These are phyloP conservation scores for Takakia lepidozioides DNA, from an alignment of 225 moss, liverwort and hornwort species.

Conservation along the genomic window DNA sequence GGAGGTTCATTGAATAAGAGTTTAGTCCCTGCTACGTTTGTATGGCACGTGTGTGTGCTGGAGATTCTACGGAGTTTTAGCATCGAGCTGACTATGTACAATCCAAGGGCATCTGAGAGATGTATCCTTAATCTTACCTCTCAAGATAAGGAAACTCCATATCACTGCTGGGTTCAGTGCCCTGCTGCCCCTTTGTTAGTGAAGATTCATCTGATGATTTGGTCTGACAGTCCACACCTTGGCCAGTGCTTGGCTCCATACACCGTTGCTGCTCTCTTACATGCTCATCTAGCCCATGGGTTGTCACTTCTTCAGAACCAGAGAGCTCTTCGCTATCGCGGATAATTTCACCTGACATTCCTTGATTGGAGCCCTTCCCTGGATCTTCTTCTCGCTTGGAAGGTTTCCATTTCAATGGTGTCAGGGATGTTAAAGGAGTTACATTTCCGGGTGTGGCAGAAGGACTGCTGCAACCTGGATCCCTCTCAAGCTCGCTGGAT, in stretches of 20 bases:
- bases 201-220: conserved; percentile 18
- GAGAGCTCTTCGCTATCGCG: conserved; percentile 9
- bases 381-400: conserved; percentile 32
- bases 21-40: too few relatives aligned
- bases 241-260: conserved; percentile 4
- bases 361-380: conserved; percentile 25
- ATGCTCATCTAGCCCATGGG: conserved; percentile 12
- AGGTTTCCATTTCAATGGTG: conserved; percentile 46
- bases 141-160: conserved; percentile 11
- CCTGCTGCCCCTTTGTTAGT: conserved; percentile 11
- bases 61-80: too few relatives aligned
- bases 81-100: too few relatives aligned
- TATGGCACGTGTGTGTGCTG: too few relatives aligned
- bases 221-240: conserved; percentile 10
- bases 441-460: conserved; percentile 37
- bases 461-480: conserved; percentile 23
- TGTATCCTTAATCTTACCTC: too few relatives aligned
- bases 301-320: conserved; percentile 9
- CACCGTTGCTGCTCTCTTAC: conserved; percentile 16
- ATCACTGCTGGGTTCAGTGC: conserved; percentile 9
- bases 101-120: too few relatives aligned
- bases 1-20: too few relatives aligned
- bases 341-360: conserved; percentile 7
- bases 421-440: conserved; percentile 40
- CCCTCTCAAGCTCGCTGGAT: conserved; percentile 38